Evolutionary conservation across 305 asterid species (phyloP), one percentile per base, ranked within the genome.

Genomic region (Andrographis paniculata): DNA sequence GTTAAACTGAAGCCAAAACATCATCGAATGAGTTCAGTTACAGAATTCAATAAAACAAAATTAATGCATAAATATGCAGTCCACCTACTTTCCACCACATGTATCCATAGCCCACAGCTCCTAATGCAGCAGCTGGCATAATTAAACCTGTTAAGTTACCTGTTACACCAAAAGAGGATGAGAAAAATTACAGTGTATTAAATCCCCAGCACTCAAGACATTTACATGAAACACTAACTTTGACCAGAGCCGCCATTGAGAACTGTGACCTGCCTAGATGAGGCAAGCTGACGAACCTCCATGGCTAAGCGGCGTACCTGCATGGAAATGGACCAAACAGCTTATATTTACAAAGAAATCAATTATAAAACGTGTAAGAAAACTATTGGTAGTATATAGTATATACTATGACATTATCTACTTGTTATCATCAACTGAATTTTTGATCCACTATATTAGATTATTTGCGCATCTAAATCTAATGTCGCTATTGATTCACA

Each of bases 21-120:
- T 40, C 30, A 3, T 4, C 30, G 8, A 24, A 30, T n/a, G 27
- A 22, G 20, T 38, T 31, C n/a, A 16, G 53, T 43, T 35, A 35
- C 15, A 41, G 44, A 54, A 1, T 17, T 39, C 14, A 42, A 30
- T 40, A 20, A 19, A 63, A 46, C 48, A 12, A 61, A 59, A 50
- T 46, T 43, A 61, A 42, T n/a, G 47, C 61, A 56, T 33, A 41
- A 21, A 36, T 20, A 63, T 56, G 35, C 19, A 17, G 43, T 53
- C 44, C n/a, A n/a, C n/a, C 50, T 46, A 87, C 95, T 95, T 88
- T 88, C 95, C 94, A 81, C 95, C 95, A 75, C 95, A 88, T 88
- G 69, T 88, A 88, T 40, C 94, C 97, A 70, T 84, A 84, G 45
- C 97, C 93, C 73, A 84, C 14, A 21, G 94, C 83, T 57, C 95